These are phyloP conservation scores for Lachnellula hyalina DNA, from an alignment of 2,329 filamentous ascomycete genomes.

Conservation along the genomic window DNA sequence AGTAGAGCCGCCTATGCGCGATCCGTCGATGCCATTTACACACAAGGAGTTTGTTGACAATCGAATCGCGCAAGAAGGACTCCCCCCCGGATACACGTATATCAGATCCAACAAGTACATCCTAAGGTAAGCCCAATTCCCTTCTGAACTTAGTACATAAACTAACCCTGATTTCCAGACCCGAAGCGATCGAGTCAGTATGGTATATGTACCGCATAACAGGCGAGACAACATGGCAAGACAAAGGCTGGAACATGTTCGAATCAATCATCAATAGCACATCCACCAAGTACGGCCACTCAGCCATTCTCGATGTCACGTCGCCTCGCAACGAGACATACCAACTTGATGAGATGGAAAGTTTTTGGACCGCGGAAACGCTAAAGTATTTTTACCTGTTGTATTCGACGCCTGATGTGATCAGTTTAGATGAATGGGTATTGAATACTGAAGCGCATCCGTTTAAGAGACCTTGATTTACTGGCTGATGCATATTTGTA, in stretches of 20 bases:
- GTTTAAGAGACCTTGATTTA: conserved; percentile 9
- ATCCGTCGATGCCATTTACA: conserved; percentile 32
- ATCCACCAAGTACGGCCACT: conserved; percentile 60
- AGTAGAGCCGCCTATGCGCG: conserved; percentile 5
- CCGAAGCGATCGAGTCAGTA: conserved; percentile 82
- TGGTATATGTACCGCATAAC: conserved; percentile 91
- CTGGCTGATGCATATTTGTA: too few species aligned
- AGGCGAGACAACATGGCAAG: conserved; percentile 67
- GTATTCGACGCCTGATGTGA: conserved; percentile 57
- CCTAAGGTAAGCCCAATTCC: conserved; percentile 47
- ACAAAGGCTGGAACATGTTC: conserved; percentile 86
- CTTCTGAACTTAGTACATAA: conserved; percentile 8
- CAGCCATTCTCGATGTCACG: conserved; percentile 62
- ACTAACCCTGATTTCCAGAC: conserved; percentile 40
- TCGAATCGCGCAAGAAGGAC: conserved; percentile 38
- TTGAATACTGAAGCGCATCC: conserved; percentile 38
- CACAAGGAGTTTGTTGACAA: conserved; percentile 50
- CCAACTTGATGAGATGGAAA: conserved; percentile 67
- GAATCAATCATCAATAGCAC: conserved; percentile 63
- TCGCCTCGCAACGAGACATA: conserved; percentile 31
- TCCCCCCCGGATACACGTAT: conserved; percentile 47
- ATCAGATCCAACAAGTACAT: conserved; percentile 50
- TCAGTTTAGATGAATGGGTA: conserved; percentile 61
- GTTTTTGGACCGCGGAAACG: conserved; percentile 63
- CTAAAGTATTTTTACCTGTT: conserved; percentile 83